phyloP scores from a whole-genome alignment of 352 stramenopile genomes.

The Lagenidium giganteum region DNA sequence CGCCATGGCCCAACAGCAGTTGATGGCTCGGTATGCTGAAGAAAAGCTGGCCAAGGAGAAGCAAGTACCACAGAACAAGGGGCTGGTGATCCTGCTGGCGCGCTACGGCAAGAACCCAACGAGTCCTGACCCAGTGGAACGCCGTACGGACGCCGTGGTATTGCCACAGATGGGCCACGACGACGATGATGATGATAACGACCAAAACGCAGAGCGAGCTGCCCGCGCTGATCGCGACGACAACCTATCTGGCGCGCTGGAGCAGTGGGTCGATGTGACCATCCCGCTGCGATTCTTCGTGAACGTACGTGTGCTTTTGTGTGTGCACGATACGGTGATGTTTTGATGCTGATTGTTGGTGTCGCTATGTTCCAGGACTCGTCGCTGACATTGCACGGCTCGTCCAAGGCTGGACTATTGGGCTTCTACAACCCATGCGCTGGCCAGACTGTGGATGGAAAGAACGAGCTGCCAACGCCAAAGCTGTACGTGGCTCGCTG shows the following conservation, averaged over 20 bases:
- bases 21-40: conserved; percentile 60
- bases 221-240: conserved; percentile 10
- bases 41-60: conserved; percentile 56
- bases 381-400: conserved; percentile 34
- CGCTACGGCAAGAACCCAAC: conserved; percentile 77
- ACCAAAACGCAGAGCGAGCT: background rate
- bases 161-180: background rate
- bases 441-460: too few relatives aligned
- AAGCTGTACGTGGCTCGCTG: conserved; percentile 44
- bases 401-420: conserved; percentile 64
- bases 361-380: conserved; percentile 34
- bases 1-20: conserved; percentile 63
- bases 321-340: background rate
- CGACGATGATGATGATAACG: background rate
- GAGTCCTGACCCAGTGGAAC: conserved; percentile 32
- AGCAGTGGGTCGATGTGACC: conserved; percentile 75
- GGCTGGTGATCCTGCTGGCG: conserved; percentile 64
- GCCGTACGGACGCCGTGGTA: conserved; percentile 12
- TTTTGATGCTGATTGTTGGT: conserved; percentile 1
- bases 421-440: conserved; percentile 83
- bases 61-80: conserved; percentile 32
- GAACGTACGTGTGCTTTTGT: conserved; percentile 29
- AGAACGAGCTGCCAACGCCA: too few relatives aligned
- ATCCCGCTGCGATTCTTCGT: conserved; percentile 81
- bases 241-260: conserved; percentile 18